Conservation (phyloP, 2,329 filamentous ascomycete genomes). For the Ophiostoma quercus region DNA sequence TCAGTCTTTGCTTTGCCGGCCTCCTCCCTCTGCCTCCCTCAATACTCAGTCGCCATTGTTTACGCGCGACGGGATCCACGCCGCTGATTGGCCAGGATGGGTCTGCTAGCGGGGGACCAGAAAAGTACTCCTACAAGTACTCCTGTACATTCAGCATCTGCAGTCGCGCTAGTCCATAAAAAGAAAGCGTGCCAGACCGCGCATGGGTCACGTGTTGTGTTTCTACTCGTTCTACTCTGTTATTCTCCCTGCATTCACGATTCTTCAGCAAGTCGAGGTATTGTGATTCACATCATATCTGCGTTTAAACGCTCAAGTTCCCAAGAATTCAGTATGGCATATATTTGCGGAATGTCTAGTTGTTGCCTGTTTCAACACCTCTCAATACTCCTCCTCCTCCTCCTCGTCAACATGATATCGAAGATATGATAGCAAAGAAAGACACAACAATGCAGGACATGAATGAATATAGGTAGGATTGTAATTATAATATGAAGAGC, state of each 20-base stretch:
- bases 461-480: neutral
- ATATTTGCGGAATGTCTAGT: neutral
- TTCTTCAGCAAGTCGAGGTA: neutral
- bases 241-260: neutral
- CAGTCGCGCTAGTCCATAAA: neutral
- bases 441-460: neutral
- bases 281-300: neutral
- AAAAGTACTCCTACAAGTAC: neutral
- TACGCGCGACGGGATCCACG: slow-evolving; percentile 14
- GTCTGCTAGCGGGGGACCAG: slow-evolving; percentile 14
- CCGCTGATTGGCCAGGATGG: slow-evolving; percentile 10
- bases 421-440: neutral
- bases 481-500: neutral
- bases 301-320: too few relatives aligned
- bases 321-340: neutral
- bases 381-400: neutral
- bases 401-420: neutral
- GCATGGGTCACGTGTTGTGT: neutral
- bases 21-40: neutral
- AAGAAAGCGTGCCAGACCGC: slow-evolving; percentile 2
- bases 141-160: neutral
- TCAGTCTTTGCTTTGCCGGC: neutral
- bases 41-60: slow-evolving; percentile 4
- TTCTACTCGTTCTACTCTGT: too few relatives aligned
- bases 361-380: slow-evolving; percentile 4